Base-by-base conservation (phyloP, 2,329 filamentous ascomycete genomes). In the Pseudogymnoascus sp. region DNA sequence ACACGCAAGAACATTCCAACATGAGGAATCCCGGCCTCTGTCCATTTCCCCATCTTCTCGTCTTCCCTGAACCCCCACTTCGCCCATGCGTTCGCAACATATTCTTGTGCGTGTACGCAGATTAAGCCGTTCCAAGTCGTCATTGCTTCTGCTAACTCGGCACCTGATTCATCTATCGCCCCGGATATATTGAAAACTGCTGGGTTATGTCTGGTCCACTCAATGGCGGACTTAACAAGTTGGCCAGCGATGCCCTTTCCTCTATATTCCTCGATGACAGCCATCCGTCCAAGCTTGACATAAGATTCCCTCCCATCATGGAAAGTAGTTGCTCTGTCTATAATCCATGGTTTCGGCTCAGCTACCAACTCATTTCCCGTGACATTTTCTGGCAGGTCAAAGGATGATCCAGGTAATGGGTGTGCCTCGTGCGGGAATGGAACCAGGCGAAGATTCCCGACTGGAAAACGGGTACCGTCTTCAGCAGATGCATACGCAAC, bases 21-120 rank as follows among this genome's bases (percentile, higher is more conserved):
- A 75, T 96, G 90, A 64, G 82, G 77, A 59, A 96, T 92, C 3
- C 88, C 89, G 68, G 94, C 90, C 72, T 96, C 91, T 63, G 79
- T 77, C 90, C 91, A 96, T 30, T 71, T 78, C 0, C 89, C 89
- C 81, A 92, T 82, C 8, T 74, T 76, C 68, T 88, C 79, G 72
- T 96, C 91, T 8, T 82, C 76, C 63, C 77, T 74, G 71, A 96
- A 96, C 0, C 90, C 91, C 72, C 86, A 81, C 68, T 77, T 81
- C 67, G 75, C 74, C 83, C 91, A 97, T 65, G 85, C 76, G 26
- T 73, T 74, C 64, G 83, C 78, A 12, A 88, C 83, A 30, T 76
- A 72, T 60, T 80, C 79, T 74, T 96, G 91, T 2, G 90, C 88
- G 75, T 96, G 92, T 21, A 88, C 81, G 69, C 90, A 84, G 6